Percentiles rank a stretch among this genome's conserved stretches.
Evolutionary conservation across 192 early-diverging fungal species (phyloP).

Genomic region (Backusella psychrophila): DNA sequence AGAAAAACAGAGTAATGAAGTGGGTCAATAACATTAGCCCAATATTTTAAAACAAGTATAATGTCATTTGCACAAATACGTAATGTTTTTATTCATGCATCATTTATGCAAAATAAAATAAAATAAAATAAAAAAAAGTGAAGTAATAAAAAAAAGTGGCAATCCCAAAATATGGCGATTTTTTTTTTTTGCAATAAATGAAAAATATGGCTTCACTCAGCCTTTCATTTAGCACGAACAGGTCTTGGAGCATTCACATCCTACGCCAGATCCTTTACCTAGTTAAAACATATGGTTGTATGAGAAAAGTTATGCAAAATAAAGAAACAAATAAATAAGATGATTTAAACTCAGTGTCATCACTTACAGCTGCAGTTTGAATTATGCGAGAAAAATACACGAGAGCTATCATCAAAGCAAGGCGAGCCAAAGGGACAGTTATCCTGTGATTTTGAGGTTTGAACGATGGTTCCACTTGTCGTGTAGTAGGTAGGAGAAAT

Average conservation of each 20-base stretch:
- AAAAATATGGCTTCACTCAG: too few relatives aligned
- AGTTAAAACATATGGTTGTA: not conserved
- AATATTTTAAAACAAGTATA: too few relatives aligned
- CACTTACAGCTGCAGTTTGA: not conserved
- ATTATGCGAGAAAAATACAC: not conserved
- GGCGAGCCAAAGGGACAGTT: not conserved
- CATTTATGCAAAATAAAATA: too few relatives aligned
- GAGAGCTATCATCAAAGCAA: conserved; percentile 1
- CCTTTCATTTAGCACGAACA: not conserved
- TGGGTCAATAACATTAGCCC: too few relatives aligned
- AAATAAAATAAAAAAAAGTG: too few relatives aligned
- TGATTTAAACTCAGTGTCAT: not conserved
- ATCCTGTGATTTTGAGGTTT: not conserved
- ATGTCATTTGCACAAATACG: too few relatives aligned
- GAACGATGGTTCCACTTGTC: not conserved
- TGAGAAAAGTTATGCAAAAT: conserved; percentile 4
- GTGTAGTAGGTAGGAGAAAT: not conserved
- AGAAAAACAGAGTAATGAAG: too few relatives aligned
- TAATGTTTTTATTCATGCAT: too few relatives aligned
- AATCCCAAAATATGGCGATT: too few relatives aligned
- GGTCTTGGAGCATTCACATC: not conserved
- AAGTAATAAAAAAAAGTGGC: too few relatives aligned
- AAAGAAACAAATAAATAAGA: not conserved
- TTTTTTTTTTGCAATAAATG: too few relatives aligned
- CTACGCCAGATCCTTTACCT: not conserved